phyloP scores from a whole-genome alignment of 768 basidiomycete genomes.

The Boletellus ananiceps region DNA sequence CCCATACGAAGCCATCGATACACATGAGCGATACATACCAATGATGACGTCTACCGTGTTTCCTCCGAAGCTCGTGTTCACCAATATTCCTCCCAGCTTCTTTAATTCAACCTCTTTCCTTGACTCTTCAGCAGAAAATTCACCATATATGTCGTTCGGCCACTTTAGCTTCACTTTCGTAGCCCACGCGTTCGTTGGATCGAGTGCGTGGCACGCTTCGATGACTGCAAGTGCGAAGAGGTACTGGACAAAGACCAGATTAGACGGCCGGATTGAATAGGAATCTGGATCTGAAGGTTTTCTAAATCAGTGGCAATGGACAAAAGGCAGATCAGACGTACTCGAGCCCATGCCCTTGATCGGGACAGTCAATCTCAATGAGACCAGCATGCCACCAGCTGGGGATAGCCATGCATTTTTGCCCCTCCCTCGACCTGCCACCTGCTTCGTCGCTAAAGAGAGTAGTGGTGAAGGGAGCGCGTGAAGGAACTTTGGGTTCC shows the following conservation, averaged over 20 bases:
- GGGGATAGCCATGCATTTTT: slow-evolving; percentile 92
- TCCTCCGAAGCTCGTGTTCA: slow-evolving; percentile 79
- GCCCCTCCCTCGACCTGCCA: slow-evolving; percentile 85
- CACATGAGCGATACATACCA: slow-evolving; percentile 46
- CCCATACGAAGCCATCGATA: not conserved
- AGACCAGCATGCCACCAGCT: slow-evolving; percentile 77
- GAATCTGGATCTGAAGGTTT: not conserved
- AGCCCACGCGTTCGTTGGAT: slow-evolving; percentile 45
- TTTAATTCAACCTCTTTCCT: slow-evolving; percentile 39
- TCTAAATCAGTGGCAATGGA: not conserved
- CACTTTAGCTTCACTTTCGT: slow-evolving; percentile 79
- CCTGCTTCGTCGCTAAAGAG: slow-evolving; percentile 83
- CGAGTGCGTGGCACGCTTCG: slow-evolving; percentile 63
- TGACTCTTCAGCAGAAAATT: slow-evolving; percentile 40
- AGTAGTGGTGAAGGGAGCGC: slow-evolving; percentile 70
- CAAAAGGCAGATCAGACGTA: not conserved
- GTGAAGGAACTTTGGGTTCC: slow-evolving; percentile 71
- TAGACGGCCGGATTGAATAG: slow-evolving; percentile 34
- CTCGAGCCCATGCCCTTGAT: slow-evolving; percentile 13
- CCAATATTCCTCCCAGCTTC: slow-evolving; percentile 90
- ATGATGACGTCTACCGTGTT: slow-evolving; percentile 73
- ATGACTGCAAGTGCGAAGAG: slow-evolving; percentile 86
- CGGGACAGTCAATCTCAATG: slow-evolving; percentile 22
- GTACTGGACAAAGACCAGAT: slow-evolving; percentile 92
- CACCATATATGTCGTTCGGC: slow-evolving; percentile 94